phyloP scores from a whole-genome alignment of 2,329 filamentous ascomycete genomes.

The Albifimbria verrucaria region DNA sequence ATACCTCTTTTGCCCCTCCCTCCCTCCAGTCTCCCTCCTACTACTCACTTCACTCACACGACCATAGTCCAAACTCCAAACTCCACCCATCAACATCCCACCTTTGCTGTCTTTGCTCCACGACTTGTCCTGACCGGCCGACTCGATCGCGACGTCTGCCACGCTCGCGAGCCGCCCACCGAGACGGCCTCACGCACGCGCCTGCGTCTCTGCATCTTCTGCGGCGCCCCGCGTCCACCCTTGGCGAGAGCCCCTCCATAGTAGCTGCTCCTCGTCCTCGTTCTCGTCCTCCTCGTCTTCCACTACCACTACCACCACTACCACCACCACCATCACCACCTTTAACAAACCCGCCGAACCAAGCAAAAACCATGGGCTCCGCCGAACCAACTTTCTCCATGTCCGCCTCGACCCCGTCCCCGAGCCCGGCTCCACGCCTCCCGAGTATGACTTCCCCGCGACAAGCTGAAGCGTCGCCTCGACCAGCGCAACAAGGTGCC shows the following conservation, averaged over 20 bases:
- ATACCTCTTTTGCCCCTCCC: neutral
- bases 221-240: neutral
- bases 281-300: no score
- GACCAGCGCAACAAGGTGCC: conserved; percentile 55
- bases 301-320: no score
- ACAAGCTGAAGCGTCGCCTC: conserved; percentile 50
- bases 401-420: neutral
- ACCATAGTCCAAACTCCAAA: neutral
- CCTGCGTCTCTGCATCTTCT: neutral
- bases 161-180: neutral
- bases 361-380: neutral
- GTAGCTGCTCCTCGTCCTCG: no score
- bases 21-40: neutral
- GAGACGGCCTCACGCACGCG: neutral
- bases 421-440: neutral
- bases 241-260: neutral
- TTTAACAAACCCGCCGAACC: no score
- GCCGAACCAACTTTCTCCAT: neutral
- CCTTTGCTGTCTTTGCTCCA: neutral
- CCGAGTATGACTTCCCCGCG: conserved; percentile 55
- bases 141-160: neutral
- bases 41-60: neutral
- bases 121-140: neutral
- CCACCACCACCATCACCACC: no score
- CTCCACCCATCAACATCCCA: neutral